Evolutionary conservation across 2,329 filamentous ascomycete genomes (phyloP), one percentile per base, ranked within the genome.

Genomic region (Fusarium sarcochroum): DNA sequence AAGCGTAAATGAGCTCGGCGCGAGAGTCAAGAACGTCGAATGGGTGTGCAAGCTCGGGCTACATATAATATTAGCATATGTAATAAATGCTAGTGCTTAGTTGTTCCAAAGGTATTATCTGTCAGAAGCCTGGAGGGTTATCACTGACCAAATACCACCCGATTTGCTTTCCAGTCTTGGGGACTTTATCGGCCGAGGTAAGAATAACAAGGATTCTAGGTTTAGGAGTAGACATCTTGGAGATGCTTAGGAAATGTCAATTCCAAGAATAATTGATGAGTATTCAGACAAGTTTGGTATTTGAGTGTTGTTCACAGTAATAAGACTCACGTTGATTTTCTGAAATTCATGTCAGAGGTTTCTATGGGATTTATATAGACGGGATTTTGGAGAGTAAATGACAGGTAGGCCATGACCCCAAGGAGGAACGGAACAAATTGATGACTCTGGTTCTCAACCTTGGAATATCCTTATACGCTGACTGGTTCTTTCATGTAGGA

Each of bases 31-130:
- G 45, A 0, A 56, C 17, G 4, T 41, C 34, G 7, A 40, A 56
- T 13, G 52, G 52, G 3, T 55, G 52, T 9, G 52, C 34, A 50
- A 55, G 44, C 13, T 55, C 52, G 7, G 52, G 52, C 52, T 55
- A 9, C 0, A 1, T 1, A 6, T 27, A 1, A 7, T 21, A 1
- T 54, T n/a, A 54, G 14, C 4, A 27, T 6, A 4, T 5, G 0
- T 37, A 7, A 4, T 2, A 4, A 2, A 20, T 2, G 7, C 0
- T 3, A 5, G 1, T 1, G 9, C 0, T 8, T 11, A 5, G 14
- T 6, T 9, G 3, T 30, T 30, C 27, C 27, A 30, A 10, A 11
- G 10, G 27, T 13, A 30, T 13, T 30, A 13, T 30, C 27, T 10
- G 27, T 5, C 5, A 30, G 27, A 30, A 30, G 27, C 27, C 27